phyloP scores from a whole-genome alignment of 352 stramenopile species.

The Blastocystis sp. region DNA sequence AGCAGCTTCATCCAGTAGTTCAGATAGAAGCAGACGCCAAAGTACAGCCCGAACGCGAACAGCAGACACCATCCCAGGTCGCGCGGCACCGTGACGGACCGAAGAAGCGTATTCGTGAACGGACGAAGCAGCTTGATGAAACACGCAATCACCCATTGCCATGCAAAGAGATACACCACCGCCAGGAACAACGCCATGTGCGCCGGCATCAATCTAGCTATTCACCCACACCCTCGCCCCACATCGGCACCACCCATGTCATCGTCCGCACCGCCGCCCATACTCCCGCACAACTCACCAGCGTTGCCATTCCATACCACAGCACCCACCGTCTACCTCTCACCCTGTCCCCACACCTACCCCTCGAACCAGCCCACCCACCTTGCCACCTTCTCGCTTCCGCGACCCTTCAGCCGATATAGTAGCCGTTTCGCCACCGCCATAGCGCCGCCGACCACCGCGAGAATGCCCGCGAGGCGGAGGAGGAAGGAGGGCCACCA shows the following conservation, averaged over 20 bases:
- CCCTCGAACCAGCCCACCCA: no score
- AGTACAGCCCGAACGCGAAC: conserved; percentile 1
- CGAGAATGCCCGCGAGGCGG: neutral
- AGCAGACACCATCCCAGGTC: conserved; percentile 23
- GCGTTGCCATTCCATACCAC: neutral
- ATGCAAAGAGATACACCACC: conserved; percentile 30
- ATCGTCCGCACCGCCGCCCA: neutral
- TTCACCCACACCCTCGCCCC: neutral
- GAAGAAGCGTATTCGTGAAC: conserved; percentile 5
- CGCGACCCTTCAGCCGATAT: conserved; percentile 24
- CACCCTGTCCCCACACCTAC: neutral
- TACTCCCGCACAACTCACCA: neutral
- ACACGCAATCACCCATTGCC: conserved; percentile 6
- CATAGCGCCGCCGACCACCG: neutral
- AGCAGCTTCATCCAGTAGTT: conserved; percentile 28
- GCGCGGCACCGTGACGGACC: conserved; percentile 23
- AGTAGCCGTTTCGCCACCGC: neutral
- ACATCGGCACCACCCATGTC: neutral
- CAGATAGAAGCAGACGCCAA: conserved; percentile 38
- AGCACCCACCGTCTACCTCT: conserved; percentile 1
- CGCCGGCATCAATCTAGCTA: conserved; percentile 31
- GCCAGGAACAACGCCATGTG: conserved; percentile 27
- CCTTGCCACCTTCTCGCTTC: no score
- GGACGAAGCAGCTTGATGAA: conserved; percentile 21
- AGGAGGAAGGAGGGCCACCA: conserved; percentile 14